Percentiles rank a stretch among this genome's conserved stretches.
phyloP scores from a whole-genome alignment of 192 early-diverging fungal genomes.

The Jimgerdemannia flammicorona region DNA sequence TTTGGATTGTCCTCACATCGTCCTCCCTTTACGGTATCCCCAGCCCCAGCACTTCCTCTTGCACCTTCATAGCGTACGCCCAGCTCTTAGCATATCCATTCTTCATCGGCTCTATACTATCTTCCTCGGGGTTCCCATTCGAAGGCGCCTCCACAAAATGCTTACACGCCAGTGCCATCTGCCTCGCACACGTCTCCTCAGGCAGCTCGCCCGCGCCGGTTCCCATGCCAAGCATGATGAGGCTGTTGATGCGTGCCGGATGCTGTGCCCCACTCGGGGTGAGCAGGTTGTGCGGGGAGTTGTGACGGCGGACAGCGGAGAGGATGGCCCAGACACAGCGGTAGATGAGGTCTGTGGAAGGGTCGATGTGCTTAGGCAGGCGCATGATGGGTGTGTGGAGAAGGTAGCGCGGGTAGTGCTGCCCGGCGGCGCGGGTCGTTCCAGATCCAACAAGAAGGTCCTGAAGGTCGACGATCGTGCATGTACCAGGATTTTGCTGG shows the following conservation, averaged over 20 bases:
- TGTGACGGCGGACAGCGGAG: conserved; percentile 10
- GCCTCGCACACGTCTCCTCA: conserved; percentile 11
- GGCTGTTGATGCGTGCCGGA: conserved; percentile 8
- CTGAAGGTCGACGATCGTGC: conserved; percentile 13
- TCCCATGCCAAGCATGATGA: conserved; percentile 19
- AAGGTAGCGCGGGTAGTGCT: conserved; percentile 10
- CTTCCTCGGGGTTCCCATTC: not conserved
- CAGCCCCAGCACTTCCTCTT: not conserved
- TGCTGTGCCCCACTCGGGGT: not conserved
- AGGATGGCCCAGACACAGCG: conserved; percentile 21
- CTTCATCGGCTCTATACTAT: not conserved
- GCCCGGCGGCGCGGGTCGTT: not conserved
- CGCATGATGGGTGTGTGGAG: conserved; percentile 20
- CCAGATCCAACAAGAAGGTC: not conserved
- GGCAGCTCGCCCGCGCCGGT: conserved; percentile 14
- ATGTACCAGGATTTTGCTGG: conserved; percentile 25
- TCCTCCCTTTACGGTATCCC: too few species aligned
- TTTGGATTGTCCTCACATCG: too few species aligned
- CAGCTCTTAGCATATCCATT: not conserved
- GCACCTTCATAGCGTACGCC: not conserved
- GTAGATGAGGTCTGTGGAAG: conserved; percentile 14
- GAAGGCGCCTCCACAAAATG: conserved; percentile 12
- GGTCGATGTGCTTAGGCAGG: conserved; percentile 11
- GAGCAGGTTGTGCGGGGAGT: not conserved
- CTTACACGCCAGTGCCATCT: conserved; percentile 19